Base-by-base conservation (phyloP, 768 basidiomycete genomes). In the Boletus pseudopeckii region DNA sequence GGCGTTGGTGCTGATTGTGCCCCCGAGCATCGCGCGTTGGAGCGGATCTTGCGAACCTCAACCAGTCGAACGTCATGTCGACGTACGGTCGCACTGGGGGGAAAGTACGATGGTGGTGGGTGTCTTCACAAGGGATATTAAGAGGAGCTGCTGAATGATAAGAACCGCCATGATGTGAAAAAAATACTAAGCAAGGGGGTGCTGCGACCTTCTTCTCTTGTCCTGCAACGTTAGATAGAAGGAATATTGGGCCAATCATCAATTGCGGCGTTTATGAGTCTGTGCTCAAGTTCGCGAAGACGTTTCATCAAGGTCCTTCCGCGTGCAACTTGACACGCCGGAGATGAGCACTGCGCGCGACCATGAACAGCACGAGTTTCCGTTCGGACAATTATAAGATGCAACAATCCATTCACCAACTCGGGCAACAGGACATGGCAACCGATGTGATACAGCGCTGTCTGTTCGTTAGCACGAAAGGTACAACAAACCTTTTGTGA, bases 151-250 rank as follows among this genome's bases (percentile, higher is more conserved):
- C 39, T 42, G 39, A 39, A 50, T 53, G 64, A 69, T 68, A 68
- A 69, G 68, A 39, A 60, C 57, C 54, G 63, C 52, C 57, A 55
- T 60, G 54, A 56, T 56, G 63, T 58, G 61, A 55, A 59, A 44
- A 47, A 55, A 50, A 39, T 52, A 42, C 67, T 54, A 63, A 67
- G 65, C 54, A 57, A 54, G 61, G 65, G 28, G 47, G 36, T 69
- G 58, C 63, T 61, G 65, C 59, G 55, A 32, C 51, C 39, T 37
- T 48, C 63, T 68, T 69, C 57, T 70, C 52, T 54, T 46, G 54
- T 26, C 42, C 42, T 65, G 65, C 56, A 67, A 47, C 57, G 57
- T 56, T 63, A 61, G 58, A 69, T 65, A 64, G 64, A 68, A 69
- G 54, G 42, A 32, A 22, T 46, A 32, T 54, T 26, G 53, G 53